A percentile compares a stretch with the other conserved stretches of the same genome.
Conservation (phyloP, 306 rosid genomes). For the Malus orientalis region DNA sequence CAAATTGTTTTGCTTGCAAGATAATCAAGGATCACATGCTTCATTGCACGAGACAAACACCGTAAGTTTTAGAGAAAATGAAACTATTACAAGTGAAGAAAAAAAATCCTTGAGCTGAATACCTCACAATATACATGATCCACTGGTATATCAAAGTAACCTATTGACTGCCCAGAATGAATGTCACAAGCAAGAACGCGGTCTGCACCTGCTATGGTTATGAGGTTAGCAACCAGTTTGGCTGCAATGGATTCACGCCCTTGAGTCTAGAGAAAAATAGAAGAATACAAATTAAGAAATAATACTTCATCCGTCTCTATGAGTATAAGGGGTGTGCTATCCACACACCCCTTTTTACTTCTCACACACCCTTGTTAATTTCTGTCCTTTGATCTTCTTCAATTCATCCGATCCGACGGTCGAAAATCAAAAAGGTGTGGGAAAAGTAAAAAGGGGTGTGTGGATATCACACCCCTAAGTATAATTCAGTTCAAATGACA, state of each 20-base stretch:
- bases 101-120: conserved; percentile 7
- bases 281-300: background rate
- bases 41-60: conserved; percentile 24
- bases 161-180: conserved; percentile 98
- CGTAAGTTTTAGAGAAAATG: conserved; percentile 23
- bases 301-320: background rate
- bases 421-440: no score
- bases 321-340: background rate
- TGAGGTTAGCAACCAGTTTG: conserved; percentile 85
- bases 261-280: conserved; percentile 45
- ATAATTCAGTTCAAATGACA: background rate
- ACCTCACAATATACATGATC: conserved; percentile 95
- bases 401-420: no score
- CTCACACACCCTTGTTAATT: no score
- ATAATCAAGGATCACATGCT: conserved; percentile 96
- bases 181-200: conserved; percentile 98
- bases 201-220: conserved; percentile 94
- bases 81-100: conserved; percentile 3
- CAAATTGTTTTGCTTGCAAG: conserved; percentile 85
- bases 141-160: conserved; percentile 96
- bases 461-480: no score
- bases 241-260: conserved; percentile 99
- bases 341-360: no score
- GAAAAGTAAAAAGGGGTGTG: no score
- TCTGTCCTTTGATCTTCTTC: no score